Evolutionary conservation across 768 basidiomycete species (phyloP), one percentile per base, ranked within the genome.

Genomic region (Trametes cinnabarina): DNA sequence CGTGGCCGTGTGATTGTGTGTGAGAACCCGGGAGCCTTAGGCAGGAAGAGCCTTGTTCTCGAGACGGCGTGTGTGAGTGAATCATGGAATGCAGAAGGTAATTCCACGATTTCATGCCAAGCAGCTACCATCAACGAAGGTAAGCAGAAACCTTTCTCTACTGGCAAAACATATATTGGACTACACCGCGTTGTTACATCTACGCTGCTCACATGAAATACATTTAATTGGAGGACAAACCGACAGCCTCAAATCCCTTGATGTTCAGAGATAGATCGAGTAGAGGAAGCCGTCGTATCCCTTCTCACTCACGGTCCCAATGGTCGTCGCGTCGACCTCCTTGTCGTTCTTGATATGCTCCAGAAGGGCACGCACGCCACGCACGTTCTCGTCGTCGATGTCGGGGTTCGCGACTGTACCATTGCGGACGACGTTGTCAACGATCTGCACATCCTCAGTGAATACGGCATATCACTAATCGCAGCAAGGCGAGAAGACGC

Each of bases 341-440:
- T 65, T 62, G 66, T 86, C 84, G 11, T 70, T 75, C 66, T 84
- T 76, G 22, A 87, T 62, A 28, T 69, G 68, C 26, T 69, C 62
- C 54, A 86, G 65, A 11, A 86, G 70, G 15, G 58, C 65, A 22
- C 83, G 72, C 3, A 82, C 77, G 14, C 82, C 84, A 52, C 82
- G 78, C 9, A 76, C 63, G 7, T 69, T 40, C 10, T 26, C 47
- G 26, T 58, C 63, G 34, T 51, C 53, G 41, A 57, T 30, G 11
- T 48, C 42, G 0, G 60, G 63, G 62, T 82, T 76, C 1, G 80
- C 72, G 1, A 83, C 80, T 5, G 65, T 69, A 8, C 79, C 83
- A 26, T 74, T 64, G 5, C 81, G 76, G 5, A 83, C 83, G 32
- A 84, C 81, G 63, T 87, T 87, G 68, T 86, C 85, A 10, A 85